Base-by-base conservation (phyloP, 208 protist species). In the Leishmania aethiopica region DNA sequence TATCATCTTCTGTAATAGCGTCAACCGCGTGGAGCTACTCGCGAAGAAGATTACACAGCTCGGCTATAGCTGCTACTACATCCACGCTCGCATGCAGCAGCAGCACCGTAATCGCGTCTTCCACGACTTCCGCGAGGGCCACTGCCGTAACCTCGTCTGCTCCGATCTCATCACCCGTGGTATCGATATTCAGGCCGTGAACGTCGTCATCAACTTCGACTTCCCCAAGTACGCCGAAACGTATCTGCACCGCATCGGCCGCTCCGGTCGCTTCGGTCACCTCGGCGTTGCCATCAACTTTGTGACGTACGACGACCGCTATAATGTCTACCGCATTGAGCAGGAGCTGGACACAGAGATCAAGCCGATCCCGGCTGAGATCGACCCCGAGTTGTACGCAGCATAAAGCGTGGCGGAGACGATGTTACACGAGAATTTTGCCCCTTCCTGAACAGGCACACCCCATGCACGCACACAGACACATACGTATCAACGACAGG, bases 141-240 rank as follows among this genome's bases (percentile, higher is more conserved):
- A 95, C 62, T 99, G 98, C 93, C 94, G 99, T 77, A 99, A 99
- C 91, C 92, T 99, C 17, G 99, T 99, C 59, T 99, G 97, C 85
- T 99, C 99, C 80, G 99, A 99, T 91, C 93, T 99, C 55, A 99
- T 99, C 92, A 99, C 99, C 17, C 95, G 99, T 83, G 99, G 99
- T 96, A 99, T 99, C 84, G 99, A 99, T 89, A 99, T 99, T 84
- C 99, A 99, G 86, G 96, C 98, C 37, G 99, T 99, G 32, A 99
- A 99, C 86, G 99, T 99, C 17, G 99, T 99, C 80, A 99, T 99
- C 92, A 99, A 99, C 94, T 99, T 99, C 94, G 99, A 99, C 91
- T 99, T 99, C 90, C 99, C 99, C 74, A 99, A 99, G 84, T 98
- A 94, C 76, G 92, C 98, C 40, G 99, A 99, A 88, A 99, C 98